Evolutionary conservation across 345 rosid genomes (phyloP), one percentile per base, ranked within the genome.

Genomic region (Populus pruinosa): DNA sequence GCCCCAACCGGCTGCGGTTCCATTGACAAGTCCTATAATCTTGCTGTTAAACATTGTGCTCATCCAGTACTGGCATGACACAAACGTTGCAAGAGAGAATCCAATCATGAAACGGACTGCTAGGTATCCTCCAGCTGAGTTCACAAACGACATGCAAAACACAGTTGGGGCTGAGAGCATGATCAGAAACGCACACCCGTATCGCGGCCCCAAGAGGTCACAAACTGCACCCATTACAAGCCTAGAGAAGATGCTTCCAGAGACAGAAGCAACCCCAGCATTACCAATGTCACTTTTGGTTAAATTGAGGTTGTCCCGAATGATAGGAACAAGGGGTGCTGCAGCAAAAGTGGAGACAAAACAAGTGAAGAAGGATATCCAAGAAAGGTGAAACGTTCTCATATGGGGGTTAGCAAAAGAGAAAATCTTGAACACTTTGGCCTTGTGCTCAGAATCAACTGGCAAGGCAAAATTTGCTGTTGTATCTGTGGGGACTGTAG

Each of bases 1-100:
- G 0, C 98, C 98, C 98, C 98, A 94, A 2, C 97, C 97, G 1
- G 94, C 98, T 0, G 98, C 97, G 0, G 97, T 94, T n/a, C 98
- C 97, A 21, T 94, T 94, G 25, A 87, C 97, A 1, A 90, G 84
- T 17, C 98, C 98, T 11, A 92, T 90, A 64, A 94, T 94, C 85
- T 90, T 88, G 71, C 93, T 82, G 36, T 94, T 94, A 70, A 94
- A 94, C 98, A 94, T 94, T 4, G 98, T 92, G 82, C 97, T 94
- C 98, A 94, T 94, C 98, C 98, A 92, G 53, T 88, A 94, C 70
- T 94, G 98, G 80, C 97, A 94, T 2, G 98, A 94, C 74, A 94
- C 97, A 41, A 94, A 94, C 0, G 98, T 92, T 1, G 97, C 97
- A 0, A 94, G 93, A 43, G 96, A 94, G 82, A 94, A 94, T 8